Conservation (phyloP, 164 flowering plant genomes). For the Annona squamosa region DNA sequence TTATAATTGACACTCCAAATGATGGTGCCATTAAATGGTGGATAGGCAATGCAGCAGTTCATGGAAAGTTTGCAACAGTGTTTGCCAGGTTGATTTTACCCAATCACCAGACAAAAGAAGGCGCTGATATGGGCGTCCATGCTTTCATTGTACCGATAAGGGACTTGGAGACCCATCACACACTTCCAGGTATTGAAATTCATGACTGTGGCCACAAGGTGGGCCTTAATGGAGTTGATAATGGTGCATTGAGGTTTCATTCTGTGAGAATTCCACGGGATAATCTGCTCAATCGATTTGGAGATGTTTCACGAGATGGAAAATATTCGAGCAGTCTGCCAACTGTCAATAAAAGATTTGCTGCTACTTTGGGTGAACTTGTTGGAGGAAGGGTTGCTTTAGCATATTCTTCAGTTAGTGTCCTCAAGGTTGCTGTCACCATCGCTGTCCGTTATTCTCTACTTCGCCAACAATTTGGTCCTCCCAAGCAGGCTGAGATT, state of each 20-base stretch:
- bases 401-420: conserved; percentile 81
- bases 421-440: conserved; percentile 63
- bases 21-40: conserved; percentile 99
- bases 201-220: conserved; percentile 94
- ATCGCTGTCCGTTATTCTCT: conserved; percentile 89
- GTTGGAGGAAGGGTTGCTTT: conserved; percentile 92
- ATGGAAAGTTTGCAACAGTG: conserved; percentile 95
- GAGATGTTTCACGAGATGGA: conserved; percentile 91
- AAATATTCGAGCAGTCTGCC: conserved; percentile 88
- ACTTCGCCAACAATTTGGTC: conserved; percentile 90
- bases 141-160: conserved; percentile 95
- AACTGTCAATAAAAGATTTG: conserved; percentile 72
- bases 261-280: conserved; percentile 93
- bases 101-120: conserved; percentile 49
- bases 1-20: conserved; percentile 81
- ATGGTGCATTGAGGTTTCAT: conserved; percentile 76
- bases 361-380: conserved; percentile 94
- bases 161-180: conserved; percentile 65
- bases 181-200: conserved; percentile 85
- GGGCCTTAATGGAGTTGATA: conserved; percentile 97
- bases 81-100: conserved; percentile 84
- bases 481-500: conserved; percentile 81
- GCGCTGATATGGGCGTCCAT: conserved; percentile 92
- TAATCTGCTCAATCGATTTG: conserved; percentile 87
- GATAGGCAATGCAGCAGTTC: conserved; percentile 97